phyloP scores from a whole-genome alignment of 768 basidiomycete genomes.

The Termitomyces sp. region DNA sequence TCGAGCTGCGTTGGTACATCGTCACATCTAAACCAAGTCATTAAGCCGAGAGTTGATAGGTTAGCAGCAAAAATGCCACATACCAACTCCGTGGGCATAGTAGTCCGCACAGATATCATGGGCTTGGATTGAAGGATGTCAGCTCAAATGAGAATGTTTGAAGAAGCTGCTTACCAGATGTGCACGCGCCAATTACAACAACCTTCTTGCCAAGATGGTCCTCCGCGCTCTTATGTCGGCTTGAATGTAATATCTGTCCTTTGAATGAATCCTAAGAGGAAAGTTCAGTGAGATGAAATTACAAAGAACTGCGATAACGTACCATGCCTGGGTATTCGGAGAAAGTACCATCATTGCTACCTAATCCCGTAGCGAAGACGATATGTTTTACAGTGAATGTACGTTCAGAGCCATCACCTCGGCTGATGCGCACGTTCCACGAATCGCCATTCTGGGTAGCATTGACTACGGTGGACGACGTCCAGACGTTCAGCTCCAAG shows the following conservation, averaged over 20 bases:
- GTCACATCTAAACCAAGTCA: constrained; percentile 41
- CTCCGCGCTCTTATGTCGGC: constrained; percentile 46
- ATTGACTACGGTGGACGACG: constrained; percentile 34
- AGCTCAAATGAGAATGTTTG: constrained; percentile 3
- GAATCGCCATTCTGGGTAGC: constrained; percentile 29
- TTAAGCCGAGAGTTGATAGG: too few species aligned
- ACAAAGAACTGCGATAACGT: not conserved
- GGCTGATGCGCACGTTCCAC: constrained; percentile 41
- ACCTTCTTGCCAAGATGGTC: constrained; percentile 69
- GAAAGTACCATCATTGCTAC: constrained; percentile 38
- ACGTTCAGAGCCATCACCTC: constrained; percentile 30
- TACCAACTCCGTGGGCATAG: constrained; percentile 39
- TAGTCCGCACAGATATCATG: constrained; percentile 45
- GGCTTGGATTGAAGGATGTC: constrained; percentile 18
- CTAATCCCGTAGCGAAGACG: constrained; percentile 51
- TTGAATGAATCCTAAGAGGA: constrained; percentile 49
- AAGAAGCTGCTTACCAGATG: constrained; percentile 35
- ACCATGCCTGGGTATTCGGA: constrained; percentile 48
- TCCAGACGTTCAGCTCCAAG: constrained; percentile 66
- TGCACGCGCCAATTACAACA: constrained; percentile 63
- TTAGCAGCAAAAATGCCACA: not conserved
- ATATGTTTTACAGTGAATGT: constrained; percentile 43
- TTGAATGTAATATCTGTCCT: constrained; percentile 61
- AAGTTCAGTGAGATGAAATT: not conserved
- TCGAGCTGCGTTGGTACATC: constrained; percentile 53